These are phyloP conservation scores for Zanthoxylum bungeanum DNA, from an alignment of 345 rosid genomes.

Conservation along the genomic window DNA sequence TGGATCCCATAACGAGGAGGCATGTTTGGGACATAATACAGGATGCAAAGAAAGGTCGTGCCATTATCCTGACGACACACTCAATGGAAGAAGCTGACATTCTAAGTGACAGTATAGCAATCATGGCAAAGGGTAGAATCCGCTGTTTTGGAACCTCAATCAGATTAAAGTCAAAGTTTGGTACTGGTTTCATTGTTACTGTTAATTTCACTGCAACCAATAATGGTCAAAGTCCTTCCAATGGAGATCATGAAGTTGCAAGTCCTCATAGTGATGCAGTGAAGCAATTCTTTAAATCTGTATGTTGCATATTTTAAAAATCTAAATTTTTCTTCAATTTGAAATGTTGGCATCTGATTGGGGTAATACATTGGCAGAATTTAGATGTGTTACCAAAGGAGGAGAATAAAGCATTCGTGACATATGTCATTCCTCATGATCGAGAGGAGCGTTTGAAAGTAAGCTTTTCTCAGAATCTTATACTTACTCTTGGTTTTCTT, in stretches of 20 bases:
- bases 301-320: slow-evolving; percentile 29
- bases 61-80: slow-evolving; percentile 83
- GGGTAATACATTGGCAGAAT: slow-evolving; percentile 39
- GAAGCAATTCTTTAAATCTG: slow-evolving; percentile 70
- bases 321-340: neutral
- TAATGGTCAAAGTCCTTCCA: slow-evolving; percentile 33
- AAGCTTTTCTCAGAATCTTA: slow-evolving; percentile 20
- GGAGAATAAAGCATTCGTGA: slow-evolving; percentile 68
- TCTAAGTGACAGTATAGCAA: slow-evolving; percentile 84
- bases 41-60: slow-evolving; percentile 77
- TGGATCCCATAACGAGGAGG: slow-evolving; percentile 94
- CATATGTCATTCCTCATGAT: slow-evolving; percentile 82
- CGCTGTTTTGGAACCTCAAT: slow-evolving; percentile 87
- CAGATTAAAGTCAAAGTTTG: slow-evolving; percentile 84
- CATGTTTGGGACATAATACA: slow-evolving; percentile 94
- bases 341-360: slow-evolving; percentile 12
- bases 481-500: neutral
- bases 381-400: slow-evolving; percentile 62
- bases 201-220: slow-evolving; percentile 61
- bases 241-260: slow-evolving; percentile 27
- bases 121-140: slow-evolving; percentile 95
- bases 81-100: slow-evolving; percentile 97
- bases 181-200: slow-evolving; percentile 81
- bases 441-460: slow-evolving; percentile 66
- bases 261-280: slow-evolving; percentile 44